phyloP scores from a whole-genome alignment of 352 stramenopile species.

The Globisporangium orthogonon region DNA sequence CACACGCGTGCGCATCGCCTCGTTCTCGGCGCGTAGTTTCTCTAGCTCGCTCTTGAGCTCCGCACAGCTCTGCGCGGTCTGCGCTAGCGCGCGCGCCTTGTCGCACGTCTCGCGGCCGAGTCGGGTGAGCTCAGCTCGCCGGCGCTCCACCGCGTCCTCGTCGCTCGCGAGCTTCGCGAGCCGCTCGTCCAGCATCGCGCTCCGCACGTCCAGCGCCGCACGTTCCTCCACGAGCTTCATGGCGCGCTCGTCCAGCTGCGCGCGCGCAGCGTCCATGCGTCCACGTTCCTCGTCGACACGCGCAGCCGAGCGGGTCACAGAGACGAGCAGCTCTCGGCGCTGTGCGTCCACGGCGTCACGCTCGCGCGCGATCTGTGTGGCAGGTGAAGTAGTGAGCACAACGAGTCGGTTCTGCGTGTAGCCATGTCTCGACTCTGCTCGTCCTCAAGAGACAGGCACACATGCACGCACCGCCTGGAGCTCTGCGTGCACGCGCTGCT shows the following conservation, averaged over 20 bases:
- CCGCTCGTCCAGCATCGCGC: slow-evolving; percentile 45
- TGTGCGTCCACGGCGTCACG: slow-evolving; percentile 69
- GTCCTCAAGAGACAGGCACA: too few species aligned
- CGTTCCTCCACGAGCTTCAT: slow-evolving; percentile 60
- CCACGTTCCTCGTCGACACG: slow-evolving; percentile 67
- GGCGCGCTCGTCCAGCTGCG: slow-evolving; percentile 45
- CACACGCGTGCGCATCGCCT: slow-evolving; percentile 23
- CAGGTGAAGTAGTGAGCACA: slow-evolving; percentile 1
- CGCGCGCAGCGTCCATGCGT: slow-evolving; percentile 48
- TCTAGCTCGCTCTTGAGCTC: slow-evolving; percentile 34
- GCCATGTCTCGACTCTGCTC: neutral
- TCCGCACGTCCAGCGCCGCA: slow-evolving; percentile 38
- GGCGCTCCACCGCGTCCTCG: slow-evolving; percentile 35
- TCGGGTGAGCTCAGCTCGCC: slow-evolving; percentile 42
- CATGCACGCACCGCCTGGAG: slow-evolving; percentile 29
- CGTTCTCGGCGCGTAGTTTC: slow-evolving; percentile 30
- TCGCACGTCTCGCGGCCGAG: slow-evolving; percentile 64
- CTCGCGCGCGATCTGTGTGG: slow-evolving; percentile 45
- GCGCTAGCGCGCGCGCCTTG: slow-evolving; percentile 37
- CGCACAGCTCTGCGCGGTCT: slow-evolving; percentile 26
- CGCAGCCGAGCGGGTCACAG: slow-evolving; percentile 36
- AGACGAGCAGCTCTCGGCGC: slow-evolving; percentile 53
- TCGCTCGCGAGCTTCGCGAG: slow-evolving; percentile 36
- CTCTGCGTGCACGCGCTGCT: slow-evolving; percentile 55
- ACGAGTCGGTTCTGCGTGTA: neutral